These are phyloP conservation scores for Spathaspora sp. DNA, from an alignment of 1,139 yeast genomes.

Conservation along the genomic window DNA sequence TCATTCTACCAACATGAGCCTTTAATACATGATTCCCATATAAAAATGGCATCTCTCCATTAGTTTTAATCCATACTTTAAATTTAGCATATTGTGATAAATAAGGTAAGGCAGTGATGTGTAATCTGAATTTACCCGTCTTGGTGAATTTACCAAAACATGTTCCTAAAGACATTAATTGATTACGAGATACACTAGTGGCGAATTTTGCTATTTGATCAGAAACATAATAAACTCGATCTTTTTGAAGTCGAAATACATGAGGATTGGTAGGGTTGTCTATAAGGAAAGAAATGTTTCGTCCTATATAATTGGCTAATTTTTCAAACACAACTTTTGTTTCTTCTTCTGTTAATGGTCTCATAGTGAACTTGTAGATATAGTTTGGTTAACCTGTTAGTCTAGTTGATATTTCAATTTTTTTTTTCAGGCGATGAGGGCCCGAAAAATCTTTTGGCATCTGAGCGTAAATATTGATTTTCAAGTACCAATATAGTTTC, in stretches of 20 bases:
- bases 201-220: conserved; percentile 85
- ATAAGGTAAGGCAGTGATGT: conserved; percentile 84
- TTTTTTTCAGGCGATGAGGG: conserved; percentile 12
- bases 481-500: too few relatives aligned
- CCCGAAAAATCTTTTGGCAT: conserved; percentile 6
- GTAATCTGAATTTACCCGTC: conserved; percentile 94
- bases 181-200: conserved; percentile 83
- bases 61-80: conserved; percentile 93
- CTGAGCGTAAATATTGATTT: too few relatives aligned
- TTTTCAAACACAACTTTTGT: conserved; percentile 95
- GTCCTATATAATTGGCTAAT: conserved; percentile 92
- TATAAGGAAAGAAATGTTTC: conserved; percentile 84
- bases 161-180: conserved; percentile 87
- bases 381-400: conserved; percentile 8
- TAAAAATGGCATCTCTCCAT: conserved; percentile 97
- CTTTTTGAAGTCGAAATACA: conserved; percentile 94
- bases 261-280: conserved; percentile 90
- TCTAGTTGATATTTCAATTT: conserved; percentile 3
- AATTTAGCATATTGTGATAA: conserved; percentile 86
- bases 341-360: conserved; percentile 96
- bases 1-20: conserved; percentile 95
- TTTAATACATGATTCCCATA: conserved; percentile 96
- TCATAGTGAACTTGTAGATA: conserved; percentile 46
- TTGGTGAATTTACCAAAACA: conserved; percentile 97
- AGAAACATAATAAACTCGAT: conserved; percentile 88